phyloP scores from a whole-genome alignment of 257 asterid species.

The Gardenia jasminoides region DNA sequence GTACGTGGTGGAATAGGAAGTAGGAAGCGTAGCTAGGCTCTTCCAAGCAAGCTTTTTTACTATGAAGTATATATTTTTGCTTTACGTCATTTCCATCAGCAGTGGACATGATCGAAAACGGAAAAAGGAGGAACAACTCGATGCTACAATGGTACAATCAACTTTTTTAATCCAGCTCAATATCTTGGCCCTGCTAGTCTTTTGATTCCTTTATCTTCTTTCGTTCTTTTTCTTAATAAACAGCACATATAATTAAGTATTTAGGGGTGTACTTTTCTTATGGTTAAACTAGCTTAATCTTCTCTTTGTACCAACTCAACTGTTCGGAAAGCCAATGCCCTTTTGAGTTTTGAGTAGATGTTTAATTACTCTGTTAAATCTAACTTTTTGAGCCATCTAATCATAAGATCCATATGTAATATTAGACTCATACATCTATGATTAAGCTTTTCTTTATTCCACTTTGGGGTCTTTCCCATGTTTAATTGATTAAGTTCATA shows the following conservation, averaged over 20 bases:
- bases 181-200: background rate
- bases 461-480: conserved; percentile 2
- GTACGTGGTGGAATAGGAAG: conserved; percentile 1
- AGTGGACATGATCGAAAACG: conserved; percentile 27
- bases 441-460: conserved; percentile 7
- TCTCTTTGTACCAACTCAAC: background rate
- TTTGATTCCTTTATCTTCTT: background rate
- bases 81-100: conserved; percentile 44
- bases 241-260: background rate
- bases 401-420: conserved; percentile 2
- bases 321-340: conserved; percentile 1
- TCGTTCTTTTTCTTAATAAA: no score
- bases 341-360: conserved; percentile 8
- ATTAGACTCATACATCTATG: conserved; percentile 1
- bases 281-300: background rate
- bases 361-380: background rate
- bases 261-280: background rate
- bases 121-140: conserved; percentile 24
- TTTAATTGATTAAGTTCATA: conserved; percentile 2
- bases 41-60: conserved; percentile 23
- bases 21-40: background rate
- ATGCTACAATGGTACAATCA: conserved; percentile 4
- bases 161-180: background rate
- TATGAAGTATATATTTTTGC: conserved; percentile 20
- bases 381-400: background rate